phyloP scores from a whole-genome alignment of 176 grass and related monocot genomes.

The Musa schizocarpa region DNA sequence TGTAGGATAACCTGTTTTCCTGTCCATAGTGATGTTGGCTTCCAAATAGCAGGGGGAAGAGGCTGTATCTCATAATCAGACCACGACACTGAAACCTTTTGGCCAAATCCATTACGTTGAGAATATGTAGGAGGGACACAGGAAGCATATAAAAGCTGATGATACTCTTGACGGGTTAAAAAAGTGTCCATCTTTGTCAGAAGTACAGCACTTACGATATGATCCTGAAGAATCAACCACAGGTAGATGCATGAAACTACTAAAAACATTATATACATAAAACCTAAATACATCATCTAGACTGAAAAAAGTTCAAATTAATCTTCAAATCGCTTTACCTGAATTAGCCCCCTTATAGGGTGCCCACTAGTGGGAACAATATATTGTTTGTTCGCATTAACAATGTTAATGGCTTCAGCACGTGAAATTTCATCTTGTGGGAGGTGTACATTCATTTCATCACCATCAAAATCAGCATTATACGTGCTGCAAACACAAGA shows the following conservation, averaged over 20 bases:
- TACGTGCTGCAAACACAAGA: conserved; percentile 62
- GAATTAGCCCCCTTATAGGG: conserved; percentile 88
- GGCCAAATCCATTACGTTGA: conserved; percentile 22
- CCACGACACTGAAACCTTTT: conserved; percentile 46
- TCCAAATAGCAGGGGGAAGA: conserved; percentile 53
- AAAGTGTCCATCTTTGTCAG: conserved; percentile 68
- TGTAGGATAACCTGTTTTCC: conserved; percentile 62
- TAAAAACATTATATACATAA: neutral
- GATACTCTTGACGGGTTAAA: conserved; percentile 77
- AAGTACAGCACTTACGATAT: conserved; percentile 89
- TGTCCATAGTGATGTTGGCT: conserved; percentile 69
- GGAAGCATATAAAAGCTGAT: conserved; percentile 74
- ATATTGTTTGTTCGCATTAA: conserved; percentile 93
- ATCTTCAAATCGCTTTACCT: conserved; percentile 37
- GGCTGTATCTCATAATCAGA: conserved; percentile 37
- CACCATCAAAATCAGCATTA: conserved; percentile 99
- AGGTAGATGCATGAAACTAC: neutral
- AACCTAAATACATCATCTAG: neutral
- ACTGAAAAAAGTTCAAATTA: neutral
- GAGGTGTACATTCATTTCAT: conserved; percentile 98
- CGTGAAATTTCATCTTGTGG: conserved; percentile 99
- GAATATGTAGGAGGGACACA: conserved; percentile 38
- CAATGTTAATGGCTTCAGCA: conserved; percentile 81
- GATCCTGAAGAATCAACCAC: conserved; percentile 46
- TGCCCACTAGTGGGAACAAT: conserved; percentile 77